Evolutionary conservation across 140 eudicot species (phyloP).

Genomic region (Eryngium alpinum): DNA sequence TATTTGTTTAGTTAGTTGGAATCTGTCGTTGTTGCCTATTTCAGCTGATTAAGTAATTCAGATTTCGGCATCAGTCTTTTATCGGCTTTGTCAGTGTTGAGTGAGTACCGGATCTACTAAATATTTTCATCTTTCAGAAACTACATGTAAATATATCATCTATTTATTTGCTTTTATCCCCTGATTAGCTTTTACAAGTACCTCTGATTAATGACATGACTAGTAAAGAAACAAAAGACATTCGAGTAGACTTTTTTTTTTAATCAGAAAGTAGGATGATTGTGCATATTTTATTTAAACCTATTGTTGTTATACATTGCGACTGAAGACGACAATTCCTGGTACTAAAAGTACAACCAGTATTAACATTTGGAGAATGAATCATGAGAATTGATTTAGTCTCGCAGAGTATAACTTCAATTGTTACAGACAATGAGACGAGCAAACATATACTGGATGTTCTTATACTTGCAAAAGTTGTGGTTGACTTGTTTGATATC

Average conservation of each 20-base stretch:
- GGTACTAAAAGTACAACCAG: not conserved
- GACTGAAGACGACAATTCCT: not conserved
- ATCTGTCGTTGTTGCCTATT: not conserved
- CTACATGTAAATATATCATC: too few relatives aligned
- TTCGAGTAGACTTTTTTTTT: not conserved
- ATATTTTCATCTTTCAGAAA: not conserved
- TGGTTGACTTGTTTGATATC: not conserved
- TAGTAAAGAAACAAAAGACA: not conserved
- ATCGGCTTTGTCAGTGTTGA: not conserved
- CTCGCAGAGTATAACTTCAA: not conserved
- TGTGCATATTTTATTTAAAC: not conserved
- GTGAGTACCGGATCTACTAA: not conserved
- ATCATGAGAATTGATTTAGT: not conserved
- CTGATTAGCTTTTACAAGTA: not conserved
- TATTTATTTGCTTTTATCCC: not conserved
- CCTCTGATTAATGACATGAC: not conserved
- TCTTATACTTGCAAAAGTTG: too few relatives aligned
- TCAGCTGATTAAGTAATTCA: not conserved
- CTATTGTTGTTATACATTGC: not conserved
- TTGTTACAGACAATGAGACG: too few relatives aligned
- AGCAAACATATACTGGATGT: too few relatives aligned
- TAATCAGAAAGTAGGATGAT: not conserved
- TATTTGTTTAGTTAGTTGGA: not conserved
- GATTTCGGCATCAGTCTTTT: not conserved
- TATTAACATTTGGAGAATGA: not conserved